Evolutionary conservation across 2,329 filamentous ascomycete species (phyloP).

Genomic region (Phyllosticta paracitricarpa): DNA sequence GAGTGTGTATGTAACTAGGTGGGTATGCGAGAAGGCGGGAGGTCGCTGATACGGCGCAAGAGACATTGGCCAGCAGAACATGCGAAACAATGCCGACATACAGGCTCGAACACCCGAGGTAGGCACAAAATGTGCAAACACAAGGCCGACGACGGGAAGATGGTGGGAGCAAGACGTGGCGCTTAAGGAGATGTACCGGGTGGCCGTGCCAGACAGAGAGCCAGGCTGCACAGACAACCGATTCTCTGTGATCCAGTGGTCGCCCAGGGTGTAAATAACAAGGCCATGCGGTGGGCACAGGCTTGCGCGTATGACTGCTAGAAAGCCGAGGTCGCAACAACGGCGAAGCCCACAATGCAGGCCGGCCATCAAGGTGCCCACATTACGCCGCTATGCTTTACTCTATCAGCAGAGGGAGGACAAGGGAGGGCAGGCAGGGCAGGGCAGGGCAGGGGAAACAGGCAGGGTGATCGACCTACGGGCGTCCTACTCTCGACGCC

Average conservation of each 20-base stretch:
- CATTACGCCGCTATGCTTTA: neutral
- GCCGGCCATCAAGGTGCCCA: neutral
- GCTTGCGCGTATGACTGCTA: neutral
- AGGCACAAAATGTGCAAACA: too few relatives aligned
- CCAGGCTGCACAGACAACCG: too few relatives aligned
- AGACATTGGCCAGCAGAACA: too few relatives aligned
- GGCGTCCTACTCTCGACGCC: neutral
- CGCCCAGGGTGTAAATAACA: neutral
- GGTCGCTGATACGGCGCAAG: too few relatives aligned
- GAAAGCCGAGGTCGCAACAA: neutral
- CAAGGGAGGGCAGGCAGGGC: neutral
- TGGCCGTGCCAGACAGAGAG: too few relatives aligned
- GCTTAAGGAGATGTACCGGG: too few relatives aligned
- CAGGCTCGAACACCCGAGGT: too few relatives aligned
- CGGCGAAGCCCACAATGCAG: neutral
- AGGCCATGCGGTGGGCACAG: neutral
- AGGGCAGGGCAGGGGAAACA: neutral
- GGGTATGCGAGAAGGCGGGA: too few relatives aligned
- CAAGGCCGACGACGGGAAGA: too few relatives aligned
- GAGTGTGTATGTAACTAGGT: too few relatives aligned
- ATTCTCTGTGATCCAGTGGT: neutral
- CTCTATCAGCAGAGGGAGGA: neutral
- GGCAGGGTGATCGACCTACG: neutral
- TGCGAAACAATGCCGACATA: too few relatives aligned
- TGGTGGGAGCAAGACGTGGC: too few relatives aligned